These are phyloP conservation scores for Colletotrichum costaricense DNA, from an alignment of 2,329 filamentous ascomycete genomes.

Conservation along the genomic window DNA sequence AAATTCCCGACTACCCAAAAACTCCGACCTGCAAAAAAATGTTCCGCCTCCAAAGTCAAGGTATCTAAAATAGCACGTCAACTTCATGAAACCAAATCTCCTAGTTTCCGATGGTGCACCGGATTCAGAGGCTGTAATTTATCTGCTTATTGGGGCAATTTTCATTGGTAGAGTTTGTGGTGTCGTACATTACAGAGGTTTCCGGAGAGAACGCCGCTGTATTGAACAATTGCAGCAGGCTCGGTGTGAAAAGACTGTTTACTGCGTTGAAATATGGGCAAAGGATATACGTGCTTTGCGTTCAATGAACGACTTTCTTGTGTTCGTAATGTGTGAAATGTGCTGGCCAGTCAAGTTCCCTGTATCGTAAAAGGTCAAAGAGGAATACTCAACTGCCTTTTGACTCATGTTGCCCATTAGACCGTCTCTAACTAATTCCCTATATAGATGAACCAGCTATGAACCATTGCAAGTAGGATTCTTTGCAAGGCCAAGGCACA, in stretches of 20 bases:
- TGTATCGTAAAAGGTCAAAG: no score
- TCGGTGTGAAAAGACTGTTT: no score
- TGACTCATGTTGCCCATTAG: background rate
- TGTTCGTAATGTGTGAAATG: background rate
- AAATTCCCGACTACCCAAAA: constrained; percentile 19
- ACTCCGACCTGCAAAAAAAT: background rate
- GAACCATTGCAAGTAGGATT: background rate
- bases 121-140: background rate
- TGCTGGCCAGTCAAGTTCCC: no score
- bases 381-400: no score
- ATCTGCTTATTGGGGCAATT: background rate
- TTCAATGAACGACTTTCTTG: background rate
- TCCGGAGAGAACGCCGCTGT: background rate
- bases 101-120: constrained; percentile 6
- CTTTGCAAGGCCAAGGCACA: background rate
- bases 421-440: no score
- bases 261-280: background rate
- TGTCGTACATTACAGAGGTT: no score
- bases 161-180: background rate
- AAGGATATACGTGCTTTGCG: background rate
- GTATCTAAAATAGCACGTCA: background rate
- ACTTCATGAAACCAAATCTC: background rate
- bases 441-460: no score
- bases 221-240: no score
- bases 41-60: background rate